A percentile compares a stretch with the other conserved stretches of the same genome.
Evolutionary conservation across 129 eudicot genomes (phyloP).

Genomic region (Ambrosia trifida): DNA sequence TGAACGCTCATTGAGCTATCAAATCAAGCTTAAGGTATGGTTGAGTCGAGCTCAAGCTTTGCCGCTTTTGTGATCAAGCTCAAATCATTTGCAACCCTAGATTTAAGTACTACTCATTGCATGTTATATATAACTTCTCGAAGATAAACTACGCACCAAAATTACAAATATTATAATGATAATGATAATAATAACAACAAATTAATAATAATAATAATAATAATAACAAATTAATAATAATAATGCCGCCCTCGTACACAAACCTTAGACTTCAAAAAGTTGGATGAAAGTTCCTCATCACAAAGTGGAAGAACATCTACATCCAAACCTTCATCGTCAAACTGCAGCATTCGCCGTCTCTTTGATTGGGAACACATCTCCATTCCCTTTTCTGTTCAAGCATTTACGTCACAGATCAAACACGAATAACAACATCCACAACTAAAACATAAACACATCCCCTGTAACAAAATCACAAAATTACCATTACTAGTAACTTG

Average conservation of each 20-base stretch:
- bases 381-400: constrained; percentile 52
- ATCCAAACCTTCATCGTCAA: constrained; percentile 52
- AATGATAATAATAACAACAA: background rate
- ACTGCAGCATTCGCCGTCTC: constrained; percentile 86
- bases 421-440: background rate
- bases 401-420: constrained; percentile 16
- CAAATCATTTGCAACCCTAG: background rate
- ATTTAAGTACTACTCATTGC: background rate
- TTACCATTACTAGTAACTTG: constrained; percentile 48
- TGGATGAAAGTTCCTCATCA: constrained; percentile 50
- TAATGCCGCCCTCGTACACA: constrained; percentile 11
- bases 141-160: background rate
- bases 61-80: background rate
- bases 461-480: background rate
- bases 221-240: too few species aligned
- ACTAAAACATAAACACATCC: background rate
- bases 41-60: background rate
- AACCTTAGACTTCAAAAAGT: constrained; percentile 75
- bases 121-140: background rate
- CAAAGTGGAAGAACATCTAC: constrained; percentile 49
- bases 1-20: background rate
- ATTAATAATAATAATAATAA: background rate
- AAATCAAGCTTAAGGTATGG: constrained; percentile 7
- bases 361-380: constrained; percentile 61
- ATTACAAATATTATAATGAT: background rate